A percentile compares a stretch with the other conserved stretches of the same genome.
These are phyloP conservation scores for Schwanniomyces sp. DNA, from an alignment of 805 yeast species.

Conservation along the genomic window DNA sequence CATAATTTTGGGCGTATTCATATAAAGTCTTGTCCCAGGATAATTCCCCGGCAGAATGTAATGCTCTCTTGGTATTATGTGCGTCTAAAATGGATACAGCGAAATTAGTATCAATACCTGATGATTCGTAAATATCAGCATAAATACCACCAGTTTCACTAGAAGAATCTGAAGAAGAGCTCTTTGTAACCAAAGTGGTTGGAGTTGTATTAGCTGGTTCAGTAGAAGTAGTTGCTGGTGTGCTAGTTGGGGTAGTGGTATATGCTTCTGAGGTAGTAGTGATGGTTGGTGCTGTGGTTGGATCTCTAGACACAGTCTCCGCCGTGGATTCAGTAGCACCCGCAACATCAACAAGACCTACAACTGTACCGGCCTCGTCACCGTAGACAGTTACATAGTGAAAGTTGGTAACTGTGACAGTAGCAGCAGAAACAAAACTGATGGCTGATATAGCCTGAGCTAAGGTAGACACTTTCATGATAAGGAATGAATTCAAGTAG, in stretches of 20 bases:
- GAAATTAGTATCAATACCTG: slow-evolving; percentile 26
- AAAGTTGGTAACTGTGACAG: slow-evolving; percentile 26
- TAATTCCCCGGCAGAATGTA: slow-evolving; percentile 51
- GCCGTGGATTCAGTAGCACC: slow-evolving; percentile 6
- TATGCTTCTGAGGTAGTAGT: slow-evolving; percentile 10
- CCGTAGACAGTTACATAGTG: slow-evolving; percentile 25
- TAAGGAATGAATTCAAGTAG: background rate
- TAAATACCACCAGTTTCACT: slow-evolving; percentile 14
- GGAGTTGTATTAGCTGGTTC: slow-evolving; percentile 6
- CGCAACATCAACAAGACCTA: slow-evolving; percentile 5
- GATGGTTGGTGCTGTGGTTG: slow-evolving; percentile 14
- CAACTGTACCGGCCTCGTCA: slow-evolving; percentile 6
- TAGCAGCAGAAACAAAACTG: slow-evolving; percentile 21
- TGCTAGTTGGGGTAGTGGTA: slow-evolving; percentile 4
- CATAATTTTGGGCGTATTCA: slow-evolving; percentile 49
- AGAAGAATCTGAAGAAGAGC: slow-evolving; percentile 4
- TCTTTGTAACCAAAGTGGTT: slow-evolving; percentile 2
- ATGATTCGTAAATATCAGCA: slow-evolving; percentile 10
- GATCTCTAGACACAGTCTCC: slow-evolving; percentile 14
- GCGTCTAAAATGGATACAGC: slow-evolving; percentile 50
- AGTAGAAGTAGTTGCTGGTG: slow-evolving; percentile 4
- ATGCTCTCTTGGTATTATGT: slow-evolving; percentile 60
- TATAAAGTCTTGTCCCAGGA: slow-evolving; percentile 58
- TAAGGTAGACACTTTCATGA: slow-evolving; percentile 21
- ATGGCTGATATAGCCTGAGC: slow-evolving; percentile 15